These are phyloP conservation scores for Magnolia sinica DNA, from an alignment of 164 flowering plant species.

Conservation along the genomic window DNA sequence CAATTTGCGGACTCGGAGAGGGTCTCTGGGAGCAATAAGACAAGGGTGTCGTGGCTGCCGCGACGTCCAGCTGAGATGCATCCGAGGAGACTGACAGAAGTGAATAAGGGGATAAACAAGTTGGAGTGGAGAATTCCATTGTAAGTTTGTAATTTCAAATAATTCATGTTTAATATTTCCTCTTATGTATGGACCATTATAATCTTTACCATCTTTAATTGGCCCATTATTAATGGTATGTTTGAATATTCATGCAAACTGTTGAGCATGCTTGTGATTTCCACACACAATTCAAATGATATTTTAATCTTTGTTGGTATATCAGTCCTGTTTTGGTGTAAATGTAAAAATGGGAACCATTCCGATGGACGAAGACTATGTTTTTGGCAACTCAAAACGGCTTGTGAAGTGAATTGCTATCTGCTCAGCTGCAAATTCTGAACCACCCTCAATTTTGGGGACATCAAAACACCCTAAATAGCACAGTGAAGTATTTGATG, in stretches of 20 bases:
- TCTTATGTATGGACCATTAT: neutral
- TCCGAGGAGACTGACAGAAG: constrained; percentile 67
- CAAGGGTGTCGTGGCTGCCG: constrained; percentile 60
- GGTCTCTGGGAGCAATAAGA: constrained; percentile 11
- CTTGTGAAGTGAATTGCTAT: too few species aligned
- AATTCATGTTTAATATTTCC: neutral
- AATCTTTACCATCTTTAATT: neutral
- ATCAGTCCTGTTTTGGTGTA: too few species aligned
- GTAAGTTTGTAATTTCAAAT: constrained; percentile 35
- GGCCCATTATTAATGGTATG: neutral
- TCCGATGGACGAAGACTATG: too few species aligned
- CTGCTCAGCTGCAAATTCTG: too few species aligned
- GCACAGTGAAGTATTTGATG: too few species aligned
- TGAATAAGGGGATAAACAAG: constrained; percentile 45
- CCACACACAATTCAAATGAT: neutral
- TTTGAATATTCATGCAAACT: neutral
- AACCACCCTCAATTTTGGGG: too few species aligned
- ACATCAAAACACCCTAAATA: too few species aligned
- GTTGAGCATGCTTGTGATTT: neutral
- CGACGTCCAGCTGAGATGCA: constrained; percentile 21
- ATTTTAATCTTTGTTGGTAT: neutral
- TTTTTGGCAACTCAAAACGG: too few species aligned
- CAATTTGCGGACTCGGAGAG: constrained; percentile 31
- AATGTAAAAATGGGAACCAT: too few species aligned
- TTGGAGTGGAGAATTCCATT: constrained; percentile 65